A percentile compares a stretch with the other conserved stretches of the same genome.
These are phyloP conservation scores for Fusarium setosum DNA, from an alignment of 2,329 filamentous ascomycete genomes.

Conservation along the genomic window DNA sequence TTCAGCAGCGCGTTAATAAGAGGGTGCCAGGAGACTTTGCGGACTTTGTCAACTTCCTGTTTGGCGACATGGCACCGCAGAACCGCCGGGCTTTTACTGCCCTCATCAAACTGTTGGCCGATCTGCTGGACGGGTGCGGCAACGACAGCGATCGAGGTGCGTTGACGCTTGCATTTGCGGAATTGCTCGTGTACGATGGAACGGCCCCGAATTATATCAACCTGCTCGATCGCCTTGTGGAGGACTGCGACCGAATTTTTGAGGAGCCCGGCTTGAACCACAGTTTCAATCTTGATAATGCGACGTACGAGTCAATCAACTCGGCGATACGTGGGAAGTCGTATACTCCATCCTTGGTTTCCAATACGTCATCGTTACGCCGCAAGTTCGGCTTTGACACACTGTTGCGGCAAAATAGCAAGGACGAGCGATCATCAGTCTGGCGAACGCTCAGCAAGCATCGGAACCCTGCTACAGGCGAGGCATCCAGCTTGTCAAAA, in stretches of 20 bases:
- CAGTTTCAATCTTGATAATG: slow-evolving; percentile 51
- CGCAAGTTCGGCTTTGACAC: slow-evolving; percentile 85
- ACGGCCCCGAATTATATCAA: slow-evolving; percentile 88
- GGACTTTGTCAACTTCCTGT: slow-evolving; percentile 74
- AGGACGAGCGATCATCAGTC: slow-evolving; percentile 79
- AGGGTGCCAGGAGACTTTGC: slow-evolving; percentile 79
- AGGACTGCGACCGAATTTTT: slow-evolving; percentile 91
- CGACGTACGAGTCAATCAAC: slow-evolving; percentile 68
- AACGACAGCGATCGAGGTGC: slow-evolving; percentile 93
- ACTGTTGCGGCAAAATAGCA: slow-evolving; percentile 83
- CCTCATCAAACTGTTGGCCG: slow-evolving; percentile 86
- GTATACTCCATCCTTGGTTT: slow-evolving; percentile 80
- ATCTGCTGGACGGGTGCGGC: slow-evolving; percentile 87
- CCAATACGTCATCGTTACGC: slow-evolving; percentile 87
- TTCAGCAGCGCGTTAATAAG: slow-evolving; percentile 77
- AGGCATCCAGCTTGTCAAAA: slow-evolving; percentile 73
- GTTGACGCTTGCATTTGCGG: slow-evolving; percentile 88
- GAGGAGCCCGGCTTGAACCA: slow-evolving; percentile 66
- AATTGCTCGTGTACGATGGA: slow-evolving; percentile 83
- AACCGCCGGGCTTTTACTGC: slow-evolving; percentile 83
- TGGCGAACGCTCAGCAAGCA: slow-evolving; percentile 92
- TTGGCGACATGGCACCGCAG: slow-evolving; percentile 75
- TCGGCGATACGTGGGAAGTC: slow-evolving; percentile 67
- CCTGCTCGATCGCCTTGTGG: slow-evolving; percentile 86
- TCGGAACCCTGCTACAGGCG: slow-evolving; percentile 69